Base-by-base conservation (phyloP, 306 rosid genomes). In the Rosa rugosa region DNA sequence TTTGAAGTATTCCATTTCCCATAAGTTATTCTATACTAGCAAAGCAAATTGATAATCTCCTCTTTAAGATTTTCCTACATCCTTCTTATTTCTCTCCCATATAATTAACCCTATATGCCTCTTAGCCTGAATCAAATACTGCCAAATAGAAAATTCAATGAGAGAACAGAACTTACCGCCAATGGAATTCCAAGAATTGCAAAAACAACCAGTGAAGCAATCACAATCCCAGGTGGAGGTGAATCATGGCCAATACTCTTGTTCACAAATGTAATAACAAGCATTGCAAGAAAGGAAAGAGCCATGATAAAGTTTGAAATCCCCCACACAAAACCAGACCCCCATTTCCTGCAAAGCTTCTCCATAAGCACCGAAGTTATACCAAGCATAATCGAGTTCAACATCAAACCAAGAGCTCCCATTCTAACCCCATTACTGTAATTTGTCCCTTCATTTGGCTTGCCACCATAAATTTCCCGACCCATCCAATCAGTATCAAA, bases 401-500 rank as follows among this genome's bases (percentile, higher is more conserved):
- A 89, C 97, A 90, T 80, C 79, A 94, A 87, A 85, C 99, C 99
- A 82, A 92, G 80, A 0, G 97, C 93, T 54, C 99, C 99, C 95
- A 92, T 91, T 90, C 99, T 86, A 73, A 94, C 96, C 82, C 99
- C 99, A 11, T 20, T 13, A 81, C 83, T 92, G 81, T 94, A 91
- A 67, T 71, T 86, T 81, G 73, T 51, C 80, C 99, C 97, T 63
- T 79, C 87, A 78, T 94, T 92, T 80, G 99, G 98, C 84, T 89
- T 82, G 75, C 99, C 99, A 23, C 97, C 98, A 79, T 95, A 95
- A 80, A 95, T 92, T 89, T 95, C 99, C 83, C 99, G 87, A 77
- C 99, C 98, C 97, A 95, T 91, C 99, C 99, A 95, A 82, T 92
- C 99, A 78, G 99, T 95, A 85, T 95, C 97, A 67, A 87, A 95